phyloP scores from a whole-genome alignment of 805 yeast genomes.

The Zygoascus bituminiphila region DNA sequence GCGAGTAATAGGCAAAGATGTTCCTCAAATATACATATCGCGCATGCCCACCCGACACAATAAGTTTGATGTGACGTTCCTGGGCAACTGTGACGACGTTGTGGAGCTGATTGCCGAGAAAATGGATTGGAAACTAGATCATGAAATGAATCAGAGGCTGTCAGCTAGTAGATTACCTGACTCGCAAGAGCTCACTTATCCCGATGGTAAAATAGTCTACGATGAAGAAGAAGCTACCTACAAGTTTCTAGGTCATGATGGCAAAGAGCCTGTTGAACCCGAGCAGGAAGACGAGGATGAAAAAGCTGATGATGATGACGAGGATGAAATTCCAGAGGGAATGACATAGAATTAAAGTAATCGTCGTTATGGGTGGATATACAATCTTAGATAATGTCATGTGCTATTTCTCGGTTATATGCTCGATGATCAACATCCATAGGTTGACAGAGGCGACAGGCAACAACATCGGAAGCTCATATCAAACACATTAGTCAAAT shows the following conservation, averaged over 20 bases:
- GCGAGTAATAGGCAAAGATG: conserved; percentile 57
- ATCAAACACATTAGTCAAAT: no score
- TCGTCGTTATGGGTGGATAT: no score
- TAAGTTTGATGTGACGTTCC: conserved; percentile 66
- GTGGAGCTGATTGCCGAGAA: conserved; percentile 54
- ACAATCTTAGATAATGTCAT: no score
- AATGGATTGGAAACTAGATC: conserved; percentile 54
- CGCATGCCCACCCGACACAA: conserved; percentile 67
- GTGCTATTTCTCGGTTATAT: no score
- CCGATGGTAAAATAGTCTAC: conserved; percentile 21
- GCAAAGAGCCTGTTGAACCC: not conserved
- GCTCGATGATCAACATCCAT: no score
- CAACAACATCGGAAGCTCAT: no score
- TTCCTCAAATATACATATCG: conserved; percentile 77
- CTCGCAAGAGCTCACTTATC: conserved; percentile 8
- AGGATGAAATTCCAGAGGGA: not conserved
- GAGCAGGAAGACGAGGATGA: not conserved
- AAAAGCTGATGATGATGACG: not conserved
- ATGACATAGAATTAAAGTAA: not conserved
- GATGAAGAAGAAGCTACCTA: conserved; percentile 22
- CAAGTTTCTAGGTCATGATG: conserved; percentile 9
- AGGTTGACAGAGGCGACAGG: no score
- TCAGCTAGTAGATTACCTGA: not conserved
- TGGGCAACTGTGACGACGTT: conserved; percentile 80
- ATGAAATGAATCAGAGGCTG: conserved; percentile 26